Conservation (phyloP, 768 basidiomycete species). For the Tubosaeta sp. region DNA sequence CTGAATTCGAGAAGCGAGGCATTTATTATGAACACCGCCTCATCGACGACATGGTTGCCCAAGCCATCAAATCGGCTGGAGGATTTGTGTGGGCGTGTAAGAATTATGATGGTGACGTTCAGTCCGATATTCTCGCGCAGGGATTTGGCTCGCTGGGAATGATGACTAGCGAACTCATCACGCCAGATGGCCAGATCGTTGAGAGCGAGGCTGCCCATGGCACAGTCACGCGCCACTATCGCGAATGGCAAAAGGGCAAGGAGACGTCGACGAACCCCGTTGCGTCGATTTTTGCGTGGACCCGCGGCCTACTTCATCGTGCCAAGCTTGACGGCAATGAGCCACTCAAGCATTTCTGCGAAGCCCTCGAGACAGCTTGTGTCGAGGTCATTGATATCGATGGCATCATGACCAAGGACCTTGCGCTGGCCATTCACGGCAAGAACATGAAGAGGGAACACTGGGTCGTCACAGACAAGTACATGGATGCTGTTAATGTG, state of each 20-base stretch:
- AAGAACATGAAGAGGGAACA: constrained; percentile 88
- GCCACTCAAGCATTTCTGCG: constrained; percentile 66
- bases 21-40: constrained; percentile 96
- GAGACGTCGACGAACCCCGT: constrained; percentile 99
- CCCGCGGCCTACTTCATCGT: constrained; percentile 87
- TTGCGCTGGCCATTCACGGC: constrained; percentile 91
- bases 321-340: constrained; percentile 89
- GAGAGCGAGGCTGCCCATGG: constrained; percentile 98
- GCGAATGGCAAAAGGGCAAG: constrained; percentile 94
- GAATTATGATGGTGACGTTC: constrained; percentile 83
- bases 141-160: constrained; percentile 96
- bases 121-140: constrained; percentile 94
- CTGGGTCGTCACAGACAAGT: constrained; percentile 93
- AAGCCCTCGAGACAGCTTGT: constrained; percentile 80
- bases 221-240: constrained; percentile 95
- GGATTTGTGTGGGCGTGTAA: constrained; percentile 80
- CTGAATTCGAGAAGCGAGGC: constrained; percentile 60
- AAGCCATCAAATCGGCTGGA: constrained; percentile 93
- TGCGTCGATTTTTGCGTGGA: constrained; percentile 99
- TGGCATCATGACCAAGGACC: constrained; percentile 94
- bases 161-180: constrained; percentile 97
- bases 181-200: constrained; percentile 88
- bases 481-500: constrained; percentile 91
- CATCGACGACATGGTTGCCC: constrained; percentile 98
- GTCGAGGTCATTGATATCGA: constrained; percentile 89